These are phyloP conservation scores for Candida palmyrensis DNA, from an alignment of 805 yeast species.

Conservation along the genomic window DNA sequence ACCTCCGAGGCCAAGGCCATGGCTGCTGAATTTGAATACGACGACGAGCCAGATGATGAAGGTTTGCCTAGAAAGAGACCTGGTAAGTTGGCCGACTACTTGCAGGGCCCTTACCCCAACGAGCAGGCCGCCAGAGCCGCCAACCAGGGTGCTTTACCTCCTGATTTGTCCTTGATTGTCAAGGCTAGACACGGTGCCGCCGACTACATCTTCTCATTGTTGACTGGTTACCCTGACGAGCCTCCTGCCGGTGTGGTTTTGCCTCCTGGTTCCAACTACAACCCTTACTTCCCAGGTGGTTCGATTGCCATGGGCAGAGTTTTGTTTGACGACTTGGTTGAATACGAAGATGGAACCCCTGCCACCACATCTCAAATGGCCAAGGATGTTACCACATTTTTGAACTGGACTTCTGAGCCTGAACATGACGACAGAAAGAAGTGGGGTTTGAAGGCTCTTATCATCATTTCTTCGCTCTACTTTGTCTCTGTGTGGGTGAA, in stretches of 20 bases:
- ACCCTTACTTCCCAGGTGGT: conserved; percentile 99
- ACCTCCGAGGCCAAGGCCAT: conserved; percentile 84
- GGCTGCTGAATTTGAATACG: conserved; percentile 96
- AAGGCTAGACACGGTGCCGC: conserved; percentile 99
- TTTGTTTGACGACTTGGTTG: conserved; percentile 93
- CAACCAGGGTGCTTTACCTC: conserved; percentile 98
- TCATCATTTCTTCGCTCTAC: conserved; percentile 73
- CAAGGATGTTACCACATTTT: conserved; percentile 92
- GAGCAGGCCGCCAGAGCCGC: conserved; percentile 99
- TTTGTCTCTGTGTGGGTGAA: conserved; percentile 85
- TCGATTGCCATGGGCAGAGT: conserved; percentile 99
- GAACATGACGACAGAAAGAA: conserved; percentile 98
- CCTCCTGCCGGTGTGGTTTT: conserved; percentile 95
- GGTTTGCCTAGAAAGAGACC: conserved; percentile 98
- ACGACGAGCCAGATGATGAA: conserved; percentile 93
- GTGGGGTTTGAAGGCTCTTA: conserved; percentile 88
- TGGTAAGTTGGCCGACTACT: conserved; percentile 93
- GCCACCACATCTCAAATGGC: conserved; percentile 99
- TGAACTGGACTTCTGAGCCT: conserved; percentile 98
- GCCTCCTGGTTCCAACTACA: conserved; percentile 94
- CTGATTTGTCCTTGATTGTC: conserved; percentile 93
- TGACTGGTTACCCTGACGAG: conserved; percentile 98
- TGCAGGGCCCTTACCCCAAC: conserved; percentile 94
- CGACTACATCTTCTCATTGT: conserved; percentile 89
- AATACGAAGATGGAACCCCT: conserved; percentile 98